A percentile compares a stretch with the other conserved stretches of the same genome.
Conservation (phyloP, 2,329 filamentous ascomycete genomes). For the Neoascochyta sp. region DNA sequence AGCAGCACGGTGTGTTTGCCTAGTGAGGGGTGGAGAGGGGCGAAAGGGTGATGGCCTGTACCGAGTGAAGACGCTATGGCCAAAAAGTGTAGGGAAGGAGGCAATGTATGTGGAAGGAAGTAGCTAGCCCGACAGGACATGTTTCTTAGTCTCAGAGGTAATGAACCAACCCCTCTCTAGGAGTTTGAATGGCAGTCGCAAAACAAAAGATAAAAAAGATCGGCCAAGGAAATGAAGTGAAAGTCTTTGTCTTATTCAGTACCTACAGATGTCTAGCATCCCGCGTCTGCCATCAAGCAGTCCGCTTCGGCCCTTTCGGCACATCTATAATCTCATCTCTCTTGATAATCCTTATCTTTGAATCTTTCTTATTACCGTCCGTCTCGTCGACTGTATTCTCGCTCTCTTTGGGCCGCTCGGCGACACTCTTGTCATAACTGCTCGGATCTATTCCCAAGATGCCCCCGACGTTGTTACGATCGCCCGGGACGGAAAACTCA, state of each 20-base stretch:
- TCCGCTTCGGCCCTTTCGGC: constrained; percentile 36
- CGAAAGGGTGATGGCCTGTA: too few species aligned
- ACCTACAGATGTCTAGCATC: too few species aligned
- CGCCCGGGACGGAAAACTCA: constrained; percentile 95
- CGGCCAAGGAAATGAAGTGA: constrained; percentile 10
- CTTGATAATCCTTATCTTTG: constrained; percentile 38
- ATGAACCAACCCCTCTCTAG: too few species aligned
- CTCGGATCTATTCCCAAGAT: constrained; percentile 62
- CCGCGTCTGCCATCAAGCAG: constrained; percentile 22
- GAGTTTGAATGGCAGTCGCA: too few species aligned
- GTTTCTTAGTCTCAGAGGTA: too few species aligned
- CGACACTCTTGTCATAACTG: constrained; percentile 52
- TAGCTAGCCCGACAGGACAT: too few species aligned
- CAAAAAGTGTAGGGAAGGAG: too few species aligned
- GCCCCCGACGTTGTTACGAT: constrained; percentile 73
- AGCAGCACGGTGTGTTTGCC: too few species aligned
- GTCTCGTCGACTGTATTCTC: constrained; percentile 21
- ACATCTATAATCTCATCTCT: constrained; percentile 36
- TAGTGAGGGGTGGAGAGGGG: too few species aligned
- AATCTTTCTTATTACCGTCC: constrained; percentile 29
- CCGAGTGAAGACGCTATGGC: too few species aligned
- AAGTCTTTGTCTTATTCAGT: constrained; percentile 9
- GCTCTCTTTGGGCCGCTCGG: constrained; percentile 35
- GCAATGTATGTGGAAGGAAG: too few species aligned
- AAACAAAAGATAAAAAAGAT: too few species aligned